Evolutionary conservation across 2,329 filamentous ascomycete genomes (phyloP), one percentile per base, ranked within the genome.

Genomic region (Penicillium sp.): DNA sequence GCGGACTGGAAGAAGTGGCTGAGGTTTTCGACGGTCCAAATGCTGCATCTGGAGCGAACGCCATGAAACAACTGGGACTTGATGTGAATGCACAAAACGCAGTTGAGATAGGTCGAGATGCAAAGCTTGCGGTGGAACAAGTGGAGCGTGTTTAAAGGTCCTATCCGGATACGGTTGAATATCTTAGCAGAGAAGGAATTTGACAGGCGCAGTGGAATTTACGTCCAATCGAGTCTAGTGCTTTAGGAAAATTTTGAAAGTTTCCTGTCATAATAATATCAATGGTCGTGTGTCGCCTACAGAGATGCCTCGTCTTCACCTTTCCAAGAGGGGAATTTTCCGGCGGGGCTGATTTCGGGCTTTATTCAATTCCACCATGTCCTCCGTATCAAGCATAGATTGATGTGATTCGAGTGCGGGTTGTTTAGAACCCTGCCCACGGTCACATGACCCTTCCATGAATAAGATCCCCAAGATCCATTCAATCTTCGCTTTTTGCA

Each of bases 1-100:
- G 58, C 22, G 60, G 59, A 4, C 22, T 68, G 19, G 66, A 68
- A 30, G 66, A 68, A 37, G 63, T 68, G 5, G 65, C 62, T 26
- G 50, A 56, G n/a, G 37, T 56, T 2, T 56, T 56, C n/a, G 54
- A 56, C 15, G 58, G 58, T 13, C 58, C 61, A 15, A 49, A 57
- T 30, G 51, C 56, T 47, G 44, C 49, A 15, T 49, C 60, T 19
- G 60, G 60, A 10, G 44, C 47, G 3, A 62, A 62, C 37, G 60
- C 60, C 28, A 62, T 62, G 60, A 62, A 57, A 35, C 56, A 59
- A 42, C 10, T 62, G 53, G 60, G 60, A 26, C 51, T 62, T 22
- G 60, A 62, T 57, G 45, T 57, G n/a, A 62, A 62, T 42, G 60
- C 56, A n/a, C 56, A 62, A 12, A 59, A 62, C 24, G 60, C 57